These are phyloP conservation scores for Bocquillonia castaneifolia DNA, from an alignment of 441 rosid species.

Conservation along the genomic window DNA sequence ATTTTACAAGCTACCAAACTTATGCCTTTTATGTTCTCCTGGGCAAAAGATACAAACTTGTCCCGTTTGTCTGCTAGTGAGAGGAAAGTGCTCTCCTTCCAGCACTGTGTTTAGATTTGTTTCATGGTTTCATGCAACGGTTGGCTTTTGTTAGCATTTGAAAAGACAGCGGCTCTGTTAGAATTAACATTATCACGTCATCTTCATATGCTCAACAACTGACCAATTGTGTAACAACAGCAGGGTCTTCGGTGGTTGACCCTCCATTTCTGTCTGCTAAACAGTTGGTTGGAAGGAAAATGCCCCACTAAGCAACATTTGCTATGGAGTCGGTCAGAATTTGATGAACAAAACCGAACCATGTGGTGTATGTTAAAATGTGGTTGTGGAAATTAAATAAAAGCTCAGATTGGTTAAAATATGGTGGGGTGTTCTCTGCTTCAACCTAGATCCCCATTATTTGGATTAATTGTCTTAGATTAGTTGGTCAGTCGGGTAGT, in stretches of 20 bases:
- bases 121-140: not conserved
- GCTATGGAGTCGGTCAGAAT: too few relatives aligned
- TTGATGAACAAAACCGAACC: too few relatives aligned
- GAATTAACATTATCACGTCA: constrained; percentile 1
- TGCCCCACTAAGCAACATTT: too few relatives aligned
- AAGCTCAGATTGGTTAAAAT: too few relatives aligned
- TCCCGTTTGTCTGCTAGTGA: not conserved
- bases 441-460: too few relatives aligned
- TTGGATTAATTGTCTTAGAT: too few relatives aligned
- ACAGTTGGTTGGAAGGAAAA: constrained; percentile 22
- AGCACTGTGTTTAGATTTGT: not conserved
- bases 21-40: not conserved
- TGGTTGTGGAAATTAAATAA: too few relatives aligned
- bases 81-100: not conserved
- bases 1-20: not conserved
- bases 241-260: constrained; percentile 23
- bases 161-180: not conserved
- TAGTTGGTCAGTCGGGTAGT: too few relatives aligned
- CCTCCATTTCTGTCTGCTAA: constrained; percentile 11
- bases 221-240: constrained; percentile 12
- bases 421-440: too few relatives aligned
- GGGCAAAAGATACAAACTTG: not conserved
- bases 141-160: not conserved
- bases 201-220: not conserved
- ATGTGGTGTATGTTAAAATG: too few relatives aligned